phyloP scores from a whole-genome alignment of 352 stramenopile species.

The Phytopythium mirpurense region DNA sequence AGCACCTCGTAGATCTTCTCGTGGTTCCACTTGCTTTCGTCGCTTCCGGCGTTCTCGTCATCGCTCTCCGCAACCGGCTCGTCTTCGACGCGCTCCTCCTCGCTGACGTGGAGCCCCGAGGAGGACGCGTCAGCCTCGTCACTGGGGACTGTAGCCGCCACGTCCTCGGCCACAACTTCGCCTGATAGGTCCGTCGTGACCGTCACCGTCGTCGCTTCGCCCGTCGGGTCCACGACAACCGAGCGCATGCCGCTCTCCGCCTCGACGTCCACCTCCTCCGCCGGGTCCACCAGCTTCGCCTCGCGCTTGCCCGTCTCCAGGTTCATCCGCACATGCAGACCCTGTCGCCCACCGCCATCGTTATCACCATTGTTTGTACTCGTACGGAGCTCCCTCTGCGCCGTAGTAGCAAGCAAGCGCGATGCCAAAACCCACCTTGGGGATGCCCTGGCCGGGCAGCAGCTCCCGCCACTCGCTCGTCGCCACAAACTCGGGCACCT shows the following conservation, averaged over 20 bases:
- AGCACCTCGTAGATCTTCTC: slow-evolving; percentile 86
- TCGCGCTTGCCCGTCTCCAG: slow-evolving; percentile 77
- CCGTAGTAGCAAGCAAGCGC: no score
- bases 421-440: slow-evolving; percentile 26
- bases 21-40: slow-evolving; percentile 75
- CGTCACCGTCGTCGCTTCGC: slow-evolving; percentile 39
- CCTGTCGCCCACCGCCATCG: slow-evolving; percentile 23
- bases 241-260: slow-evolving; percentile 21
- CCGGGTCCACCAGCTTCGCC: slow-evolving; percentile 71
- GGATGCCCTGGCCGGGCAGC: slow-evolving; percentile 56
- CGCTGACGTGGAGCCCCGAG: slow-evolving; percentile 8
- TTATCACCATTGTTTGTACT: no score
- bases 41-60: slow-evolving; percentile 5
- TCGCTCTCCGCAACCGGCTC: slow-evolving; percentile 1
- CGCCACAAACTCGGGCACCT: slow-evolving; percentile 38
- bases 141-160: neutral
- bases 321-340: slow-evolving; percentile 81
- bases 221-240: slow-evolving; percentile 22
- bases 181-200: slow-evolving; percentile 50
- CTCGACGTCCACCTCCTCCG: slow-evolving; percentile 17
- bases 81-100: slow-evolving; percentile 4
- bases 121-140: slow-evolving; percentile 18
- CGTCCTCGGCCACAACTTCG: slow-evolving; percentile 28
- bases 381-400: no score
- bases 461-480: slow-evolving; percentile 64